A percentile compares a stretch with the other conserved stretches of the same genome.
Evolutionary conservation across 306 rosid genomes (phyloP).

Genomic region (Pterocarpus macrocarpus): DNA sequence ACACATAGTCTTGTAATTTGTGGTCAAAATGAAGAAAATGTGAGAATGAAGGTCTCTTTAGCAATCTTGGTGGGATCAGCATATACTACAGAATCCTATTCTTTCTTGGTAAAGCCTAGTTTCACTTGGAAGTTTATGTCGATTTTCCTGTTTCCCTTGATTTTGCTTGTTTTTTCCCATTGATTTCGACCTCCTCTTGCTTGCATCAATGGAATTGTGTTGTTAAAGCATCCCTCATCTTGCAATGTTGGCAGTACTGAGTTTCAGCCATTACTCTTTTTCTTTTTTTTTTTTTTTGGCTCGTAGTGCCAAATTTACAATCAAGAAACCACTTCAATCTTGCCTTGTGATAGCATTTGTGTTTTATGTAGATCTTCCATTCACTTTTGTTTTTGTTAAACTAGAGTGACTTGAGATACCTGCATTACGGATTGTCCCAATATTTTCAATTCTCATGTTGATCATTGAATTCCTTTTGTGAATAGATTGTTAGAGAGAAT

Average conservation of each 20-base stretch:
- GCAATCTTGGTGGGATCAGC: constrained; percentile 1
- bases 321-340: constrained; percentile 8
- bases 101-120: background rate
- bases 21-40: constrained; percentile 10
- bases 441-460: constrained; percentile 35
- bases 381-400: constrained; percentile 8
- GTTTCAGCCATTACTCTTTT: background rate
- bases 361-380: constrained; percentile 14
- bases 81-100: background rate
- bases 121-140: background rate
- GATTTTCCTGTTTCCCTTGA: constrained; percentile 17
- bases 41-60: background rate
- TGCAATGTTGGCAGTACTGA: background rate
- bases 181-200: background rate
- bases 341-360: background rate
- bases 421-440: constrained; percentile 22
- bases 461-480: constrained; percentile 39
- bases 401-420: constrained; percentile 30
- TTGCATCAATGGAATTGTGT: constrained; percentile 10
- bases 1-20: background rate
- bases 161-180: constrained; percentile 18
- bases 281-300: background rate
- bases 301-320: background rate
- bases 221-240: constrained; percentile 3
- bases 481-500: constrained; percentile 78